Base-by-base conservation (phyloP, 176 grass and related monocot genomes). In the Rhipidocladum racemiflorum region DNA sequence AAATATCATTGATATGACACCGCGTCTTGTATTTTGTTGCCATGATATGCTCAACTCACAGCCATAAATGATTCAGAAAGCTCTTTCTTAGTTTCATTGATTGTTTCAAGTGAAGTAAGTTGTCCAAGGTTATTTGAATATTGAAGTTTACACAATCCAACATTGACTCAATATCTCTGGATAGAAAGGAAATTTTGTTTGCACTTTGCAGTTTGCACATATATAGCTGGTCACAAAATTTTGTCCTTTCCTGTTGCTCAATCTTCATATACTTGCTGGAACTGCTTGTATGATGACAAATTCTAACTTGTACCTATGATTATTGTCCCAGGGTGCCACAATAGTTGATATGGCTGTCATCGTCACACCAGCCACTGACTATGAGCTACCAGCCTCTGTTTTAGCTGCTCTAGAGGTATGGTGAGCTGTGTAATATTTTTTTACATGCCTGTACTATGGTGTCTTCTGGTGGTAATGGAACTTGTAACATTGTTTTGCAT, bases 261-360 rank as follows among this genome's bases (percentile, higher is more conserved):
- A 72, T 72, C 45, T 24, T 23, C 16, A 2, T 74, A 20, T 51
- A 45, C 29, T 64, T 74, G 43, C 7, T 72, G 17, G 7, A 34
- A 68, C 7, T 65, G 40, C 17, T 38, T 7, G 8, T 60, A 71
- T 77, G 24, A 34, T 67, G 38, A 61, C 25, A 74, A 61, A 70
- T 59, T 80, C 15, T 65, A 23, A 68, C 0, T 6, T 61, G 16
- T 25, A 60, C 38, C 78, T 82, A 28, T 71, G 16, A 34, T 57
- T 89, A n/a, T 7, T 87, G 39, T 50, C 28, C 65, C 75, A 99
- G 96, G 96, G 96, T 77, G 96, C 92, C 29, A 99, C 93, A 27
- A 95, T 99, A 93, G 96, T 95, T 60, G 92, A 93, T 85, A 88
- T 95, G 89, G 86, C 93, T 74, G 96, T 99, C 46, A 86, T 91